These are phyloP conservation scores for Nematocida ironsii DNA, from an alignment of 371 early-diverging fungal species.

Conservation along the genomic window DNA sequence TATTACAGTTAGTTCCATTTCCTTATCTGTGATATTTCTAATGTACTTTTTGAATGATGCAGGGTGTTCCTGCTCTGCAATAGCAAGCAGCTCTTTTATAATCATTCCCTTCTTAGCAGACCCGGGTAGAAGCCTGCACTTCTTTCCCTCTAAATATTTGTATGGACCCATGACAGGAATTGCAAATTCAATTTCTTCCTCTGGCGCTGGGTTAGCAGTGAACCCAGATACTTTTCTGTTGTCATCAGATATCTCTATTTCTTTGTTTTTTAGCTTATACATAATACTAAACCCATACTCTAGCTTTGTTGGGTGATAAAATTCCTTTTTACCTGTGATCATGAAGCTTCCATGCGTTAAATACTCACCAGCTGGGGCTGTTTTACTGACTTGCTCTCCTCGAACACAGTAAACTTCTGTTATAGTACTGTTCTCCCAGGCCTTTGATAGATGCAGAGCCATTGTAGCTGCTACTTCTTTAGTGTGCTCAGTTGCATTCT, in stretches of 20 bases:
- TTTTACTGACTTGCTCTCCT: constrained; percentile 82
- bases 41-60: constrained; percentile 11
- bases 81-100: constrained; percentile 63
- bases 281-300: constrained; percentile 90
- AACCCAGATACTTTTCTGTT: constrained; percentile 38
- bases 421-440: constrained; percentile 94
- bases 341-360: constrained; percentile 88
- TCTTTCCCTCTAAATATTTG: constrained; percentile 77
- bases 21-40: constrained; percentile 33
- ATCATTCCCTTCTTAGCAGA: constrained; percentile 86
- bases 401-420: constrained; percentile 91
- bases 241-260: constrained; percentile 22
- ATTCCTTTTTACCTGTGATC: constrained; percentile 92
- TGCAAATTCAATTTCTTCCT: constrained; percentile 80
- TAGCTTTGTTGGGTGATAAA: constrained; percentile 78
- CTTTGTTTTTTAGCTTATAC: constrained; percentile 73
- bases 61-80: constrained; percentile 35
- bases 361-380: constrained; percentile 91
- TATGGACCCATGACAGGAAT: constrained; percentile 93
- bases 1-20: constrained; percentile 55
- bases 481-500: constrained; percentile 75
- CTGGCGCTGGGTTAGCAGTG: constrained; percentile 73
- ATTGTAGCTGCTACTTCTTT: constrained; percentile 88
- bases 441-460: constrained; percentile 85
- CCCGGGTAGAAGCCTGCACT: constrained; percentile 92